Evolutionary conservation across 352 stramenopile species (phyloP), one percentile per base, ranked within the genome.

Genomic region (Pythium sukuiense): DNA sequence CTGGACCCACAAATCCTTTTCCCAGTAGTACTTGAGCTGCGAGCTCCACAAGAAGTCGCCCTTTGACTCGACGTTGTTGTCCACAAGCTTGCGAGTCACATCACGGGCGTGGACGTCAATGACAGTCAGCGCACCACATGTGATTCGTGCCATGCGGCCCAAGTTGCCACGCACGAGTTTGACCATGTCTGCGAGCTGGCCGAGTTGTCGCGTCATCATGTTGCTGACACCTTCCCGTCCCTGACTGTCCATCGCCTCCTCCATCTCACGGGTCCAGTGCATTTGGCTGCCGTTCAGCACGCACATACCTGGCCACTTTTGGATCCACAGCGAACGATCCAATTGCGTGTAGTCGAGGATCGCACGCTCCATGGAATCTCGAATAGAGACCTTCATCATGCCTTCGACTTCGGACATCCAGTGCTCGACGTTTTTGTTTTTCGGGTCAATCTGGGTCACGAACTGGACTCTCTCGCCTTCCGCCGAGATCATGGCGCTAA

Each of bases 21-120:
- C 85, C 95, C 94, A 98, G 75, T 98, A 99, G 64, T 98, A 98
- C 58, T 93, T 89, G 9, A 95, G 69, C 61, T 96, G 81, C 54
- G 83, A 92, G 48, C 83, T 91, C 88, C 88, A 96, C 18, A 94
- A 48, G 59, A 96, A 96, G 57, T 98, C 87, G 39, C 83, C 85
- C 33, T 95, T 96, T 5, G 84, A 89, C 41, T 90, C 76, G 32
- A 98, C 89, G 45, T 96, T 92, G 63, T 97, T 84, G 26, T 89
- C 77, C 18, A 97, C 87, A 12, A 98, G 76, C 41, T 97, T 96
- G 8, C 89, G 82, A 14, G 97, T 97, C 30, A 98, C 93, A 70
- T 99, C 95, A 37, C 95, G 90, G 14, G 95, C 95, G 62, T 99
- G 95, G n/a, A 99, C 95, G 65, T 98, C 93, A 46, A 98, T 98